phyloP scores from a whole-genome alignment of 2,329 filamentous ascomycete genomes.

The Gremmenia infestans region DNA sequence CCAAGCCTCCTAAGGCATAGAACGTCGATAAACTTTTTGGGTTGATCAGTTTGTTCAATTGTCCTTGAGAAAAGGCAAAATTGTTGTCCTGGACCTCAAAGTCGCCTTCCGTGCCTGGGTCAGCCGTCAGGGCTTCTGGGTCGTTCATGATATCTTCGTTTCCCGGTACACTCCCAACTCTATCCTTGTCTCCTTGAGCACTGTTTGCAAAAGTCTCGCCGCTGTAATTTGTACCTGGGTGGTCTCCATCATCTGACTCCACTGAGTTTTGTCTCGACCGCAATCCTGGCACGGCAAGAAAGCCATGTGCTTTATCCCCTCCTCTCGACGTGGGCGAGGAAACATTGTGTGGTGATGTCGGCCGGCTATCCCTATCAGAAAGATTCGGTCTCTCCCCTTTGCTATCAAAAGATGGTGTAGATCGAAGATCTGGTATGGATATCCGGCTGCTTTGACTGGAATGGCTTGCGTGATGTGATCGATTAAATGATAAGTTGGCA shows the following conservation, averaged over 20 bases:
- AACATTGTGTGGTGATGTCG: conserved; percentile 63
- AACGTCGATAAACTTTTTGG: conserved; percentile 74
- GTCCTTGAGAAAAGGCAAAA: conserved; percentile 69
- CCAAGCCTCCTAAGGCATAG: conserved; percentile 67
- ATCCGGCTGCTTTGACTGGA: conserved; percentile 25
- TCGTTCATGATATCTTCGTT: conserved; percentile 51
- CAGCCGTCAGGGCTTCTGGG: conserved; percentile 42
- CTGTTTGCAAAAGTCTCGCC: conserved; percentile 39
- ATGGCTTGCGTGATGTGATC: conserved; percentile 21
- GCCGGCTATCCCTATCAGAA: conserved; percentile 52
- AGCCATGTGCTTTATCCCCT: conserved; percentile 45
- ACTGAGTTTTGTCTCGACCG: conserved; percentile 61
- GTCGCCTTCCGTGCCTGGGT: conserved; percentile 66
- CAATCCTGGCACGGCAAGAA: conserved; percentile 58
- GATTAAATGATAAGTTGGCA: conserved; percentile 9
- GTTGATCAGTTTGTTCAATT: conserved; percentile 71
- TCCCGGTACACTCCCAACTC: conserved; percentile 33
- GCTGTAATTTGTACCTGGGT: conserved; percentile 37
- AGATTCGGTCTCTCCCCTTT: conserved; percentile 22
- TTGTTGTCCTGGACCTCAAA: conserved; percentile 63
- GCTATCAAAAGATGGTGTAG: conserved; percentile 53
- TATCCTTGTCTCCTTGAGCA: conserved; percentile 38
- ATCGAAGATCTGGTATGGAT: conserved; percentile 43
- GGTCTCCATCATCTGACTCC: conserved; percentile 54
- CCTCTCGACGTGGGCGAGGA: conserved; percentile 55